A percentile compares a stretch with the other conserved stretches of the same genome.
Conservation (phyloP, 1,284 basidiomycete species). For the Malassezia japonica region DNA sequence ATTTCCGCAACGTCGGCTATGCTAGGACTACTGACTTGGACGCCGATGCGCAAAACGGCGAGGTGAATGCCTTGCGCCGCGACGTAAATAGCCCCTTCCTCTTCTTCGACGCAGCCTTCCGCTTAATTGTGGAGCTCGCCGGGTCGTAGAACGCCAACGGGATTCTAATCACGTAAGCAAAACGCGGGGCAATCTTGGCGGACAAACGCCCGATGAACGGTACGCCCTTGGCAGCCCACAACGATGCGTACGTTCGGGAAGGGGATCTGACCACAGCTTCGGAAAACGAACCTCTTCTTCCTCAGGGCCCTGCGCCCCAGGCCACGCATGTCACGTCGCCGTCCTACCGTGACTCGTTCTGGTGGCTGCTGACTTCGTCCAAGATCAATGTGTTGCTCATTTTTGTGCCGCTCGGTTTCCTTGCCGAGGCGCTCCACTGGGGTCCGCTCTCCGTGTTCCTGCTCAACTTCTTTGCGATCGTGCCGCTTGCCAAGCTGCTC, state of each 20-base stretch:
- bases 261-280: not conserved
- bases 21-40: conserved; percentile 14
- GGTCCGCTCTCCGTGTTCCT: conserved; percentile 34
- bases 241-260: not conserved
- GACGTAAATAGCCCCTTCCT: conserved; percentile 79
- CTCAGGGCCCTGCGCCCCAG: not conserved
- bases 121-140: conserved; percentile 50
- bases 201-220: not conserved
- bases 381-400: conserved; percentile 41
- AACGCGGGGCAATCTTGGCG: conserved; percentile 1
- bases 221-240: not conserved
- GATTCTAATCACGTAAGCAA: not conserved
- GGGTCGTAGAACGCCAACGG: conserved; percentile 20
- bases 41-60: conserved; percentile 49
- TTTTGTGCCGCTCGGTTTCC: conserved; percentile 45
- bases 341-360: conserved; percentile 24
- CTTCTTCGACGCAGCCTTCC: conserved; percentile 86
- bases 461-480: conserved; percentile 47
- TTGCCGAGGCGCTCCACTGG: conserved; percentile 39
- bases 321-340: not conserved
- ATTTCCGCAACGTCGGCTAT: conserved; percentile 93
- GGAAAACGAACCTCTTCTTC: conserved; percentile 11
- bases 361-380: conserved; percentile 37
- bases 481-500: conserved; percentile 45
- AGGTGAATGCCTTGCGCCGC: conserved; percentile 53